Base-by-base conservation (phyloP, 768 basidiomycete genomes). In the Boletus bicolor region DNA sequence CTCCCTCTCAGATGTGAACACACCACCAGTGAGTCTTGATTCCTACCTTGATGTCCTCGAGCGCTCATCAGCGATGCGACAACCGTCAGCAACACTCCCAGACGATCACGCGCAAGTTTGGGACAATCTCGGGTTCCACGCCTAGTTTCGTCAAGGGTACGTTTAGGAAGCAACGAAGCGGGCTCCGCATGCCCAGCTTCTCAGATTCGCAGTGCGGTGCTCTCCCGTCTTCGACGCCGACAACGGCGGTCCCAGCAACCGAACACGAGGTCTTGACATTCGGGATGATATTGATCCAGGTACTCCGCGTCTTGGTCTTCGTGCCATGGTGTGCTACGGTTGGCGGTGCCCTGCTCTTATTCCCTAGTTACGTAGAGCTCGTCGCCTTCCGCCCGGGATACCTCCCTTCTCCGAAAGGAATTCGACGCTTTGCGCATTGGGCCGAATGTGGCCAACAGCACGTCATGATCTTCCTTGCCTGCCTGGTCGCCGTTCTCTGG, bases 341-440 rank as follows among this genome's bases (percentile, higher is more conserved):
- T 37, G 73, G 73, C 35, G 71, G 67, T 11, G 55, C 67, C 34
- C 54, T 74, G 45, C 53, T 73, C 21, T 55, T 75, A 28, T 68
- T 62, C 44, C 72, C 74, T 9, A 41, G 32, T 17, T 55, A 64
- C 32, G 59, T 68, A 24, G 70, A 68, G 28, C 38, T 42, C 41
- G 59, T 73, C 56, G 53, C 69, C 11, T 74, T 74, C 52, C 44
- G 49, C 19, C 14, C 64, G 1, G 72, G 73, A 19, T 74, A 73
- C 64, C 44, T 67, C 12, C 17, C 60, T 2, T 63, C 69, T 35
- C 61, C 59, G 1, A 64, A 49, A 43, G 73, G 73, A n/a, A 49
- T 70, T n/a, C 68, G 67, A n/a, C 73, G 75, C 30, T 73, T 74
- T 38, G 68, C 70, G 21, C 64, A 76, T 46, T 76, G 74, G 74